Conservation (phyloP, 352 stramenopile species). For the Plasmopara muralis region DNA sequence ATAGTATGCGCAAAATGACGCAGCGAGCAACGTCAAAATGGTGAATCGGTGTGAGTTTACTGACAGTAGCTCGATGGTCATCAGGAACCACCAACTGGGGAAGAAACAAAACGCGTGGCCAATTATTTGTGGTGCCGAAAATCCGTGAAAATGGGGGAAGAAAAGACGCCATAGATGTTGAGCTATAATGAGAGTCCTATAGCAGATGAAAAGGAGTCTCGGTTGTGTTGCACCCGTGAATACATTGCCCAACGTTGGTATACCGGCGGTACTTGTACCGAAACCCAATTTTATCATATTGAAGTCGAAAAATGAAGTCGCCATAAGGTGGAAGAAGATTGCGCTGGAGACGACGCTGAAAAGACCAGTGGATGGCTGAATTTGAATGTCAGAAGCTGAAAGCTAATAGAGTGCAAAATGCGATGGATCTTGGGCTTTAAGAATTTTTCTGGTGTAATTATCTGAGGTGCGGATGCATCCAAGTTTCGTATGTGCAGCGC, state of each 20-base stretch:
- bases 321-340: too few relatives aligned
- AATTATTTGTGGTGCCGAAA: neutral
- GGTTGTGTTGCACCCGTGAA: neutral
- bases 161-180: neutral
- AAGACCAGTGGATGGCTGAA: too few relatives aligned
- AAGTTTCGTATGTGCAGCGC: neutral
- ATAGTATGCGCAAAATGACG: conserved; percentile 6
- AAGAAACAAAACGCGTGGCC: neutral
- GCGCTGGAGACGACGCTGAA: too few relatives aligned
- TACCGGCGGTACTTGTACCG: conserved; percentile 6
- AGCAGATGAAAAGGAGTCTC: neutral
- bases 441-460: neutral
- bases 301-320: too few relatives aligned
- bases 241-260: neutral
- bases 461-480: neutral
- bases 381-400: too few relatives aligned
- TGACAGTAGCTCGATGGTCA: neutral
- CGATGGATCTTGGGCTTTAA: too few relatives aligned
- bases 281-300: conserved; percentile 1
- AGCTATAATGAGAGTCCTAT: conserved; percentile 3
- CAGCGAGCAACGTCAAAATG: conserved; percentile 6
- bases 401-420: too few relatives aligned
- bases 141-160: neutral
- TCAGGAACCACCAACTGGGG: neutral
- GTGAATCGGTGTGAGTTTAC: neutral